A percentile compares a stretch with the other conserved stretches of the same genome.
Evolutionary conservation across 2,329 filamentous ascomycete genomes (phyloP).

Genomic region (Pyrenophora graminea): DNA sequence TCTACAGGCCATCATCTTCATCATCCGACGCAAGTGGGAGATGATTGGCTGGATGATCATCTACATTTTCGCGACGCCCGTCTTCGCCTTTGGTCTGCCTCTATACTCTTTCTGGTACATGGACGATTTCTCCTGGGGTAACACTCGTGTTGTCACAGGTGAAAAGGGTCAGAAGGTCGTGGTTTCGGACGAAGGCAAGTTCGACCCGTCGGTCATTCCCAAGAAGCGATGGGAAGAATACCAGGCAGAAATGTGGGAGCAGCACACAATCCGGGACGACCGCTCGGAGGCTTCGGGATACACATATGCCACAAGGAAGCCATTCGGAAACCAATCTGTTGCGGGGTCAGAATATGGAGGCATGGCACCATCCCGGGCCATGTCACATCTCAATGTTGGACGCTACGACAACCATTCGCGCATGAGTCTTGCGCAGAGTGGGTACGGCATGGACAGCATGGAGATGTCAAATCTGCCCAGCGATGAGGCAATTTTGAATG

Average conservation of each 20-base stretch:
- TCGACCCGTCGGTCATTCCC: constrained; percentile 88
- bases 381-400: constrained; percentile 64
- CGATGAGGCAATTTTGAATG: constrained; percentile 86
- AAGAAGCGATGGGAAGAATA: constrained; percentile 99
- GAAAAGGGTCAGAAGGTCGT: constrained; percentile 91
- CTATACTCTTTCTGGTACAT: constrained; percentile 99
- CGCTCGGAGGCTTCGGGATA: constrained; percentile 88
- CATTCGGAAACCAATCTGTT: constrained; percentile 55
- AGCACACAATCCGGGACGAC: constrained; percentile 81
- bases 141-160: constrained; percentile 94
- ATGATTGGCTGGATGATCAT: constrained; percentile 99
- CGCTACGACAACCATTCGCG: constrained; percentile 50
- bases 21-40: constrained; percentile 95
- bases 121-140: constrained; percentile 99
- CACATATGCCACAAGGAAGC: constrained; percentile 83
- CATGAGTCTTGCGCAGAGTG: constrained; percentile 63
- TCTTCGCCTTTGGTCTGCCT: constrained; percentile 88
- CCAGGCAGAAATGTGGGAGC: constrained; percentile 96
- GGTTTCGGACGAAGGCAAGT: constrained; percentile 96
- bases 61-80: constrained; percentile 86
- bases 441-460: constrained; percentile 57
- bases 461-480: constrained; percentile 80
- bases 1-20: constrained; percentile 96
- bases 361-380: constrained; percentile 57
- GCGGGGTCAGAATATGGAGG: constrained; percentile 68